These are phyloP conservation scores for Eucalyptus viminalis DNA, from an alignment of 345 rosid genomes.

Conservation along the genomic window DNA sequence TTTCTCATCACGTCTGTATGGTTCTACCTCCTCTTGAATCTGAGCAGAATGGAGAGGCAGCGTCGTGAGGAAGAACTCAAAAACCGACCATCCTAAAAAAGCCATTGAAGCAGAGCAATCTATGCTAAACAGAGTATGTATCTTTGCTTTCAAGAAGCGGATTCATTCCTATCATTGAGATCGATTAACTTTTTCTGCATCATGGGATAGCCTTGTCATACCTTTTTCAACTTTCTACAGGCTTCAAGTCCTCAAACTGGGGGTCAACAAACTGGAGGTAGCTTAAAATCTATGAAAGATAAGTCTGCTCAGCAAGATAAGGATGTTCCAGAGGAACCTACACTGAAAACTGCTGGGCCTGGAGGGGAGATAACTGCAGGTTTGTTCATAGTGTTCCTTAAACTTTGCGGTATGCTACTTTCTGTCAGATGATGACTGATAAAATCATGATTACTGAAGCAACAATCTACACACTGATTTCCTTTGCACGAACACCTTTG, in stretches of 20 bases:
- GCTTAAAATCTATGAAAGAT: conserved; percentile 80
- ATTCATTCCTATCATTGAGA: not conserved
- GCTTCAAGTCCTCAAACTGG: conserved; percentile 87
- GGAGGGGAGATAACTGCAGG: conserved; percentile 98
- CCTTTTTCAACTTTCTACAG: conserved; percentile 18
- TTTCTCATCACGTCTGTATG: not conserved
- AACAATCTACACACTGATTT: not conserved
- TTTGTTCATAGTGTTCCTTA: conserved; percentile 8
- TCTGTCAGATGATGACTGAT: not conserved
- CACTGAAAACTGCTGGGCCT: conserved; percentile 84
- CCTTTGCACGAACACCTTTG: not conserved
- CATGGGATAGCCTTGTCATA: not conserved
- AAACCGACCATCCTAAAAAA: conserved; percentile 76
- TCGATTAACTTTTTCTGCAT: not conserved
- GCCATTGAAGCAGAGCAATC: conserved; percentile 82
- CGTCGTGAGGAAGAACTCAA: conserved; percentile 95
- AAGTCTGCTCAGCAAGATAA: conserved; percentile 58
- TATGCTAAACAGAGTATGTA: conserved; percentile 55
- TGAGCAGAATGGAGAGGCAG: conserved; percentile 81
- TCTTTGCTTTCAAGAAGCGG: not conserved
- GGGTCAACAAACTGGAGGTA: conserved; percentile 62
- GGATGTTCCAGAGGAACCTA: conserved; percentile 67
- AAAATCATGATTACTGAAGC: not conserved
- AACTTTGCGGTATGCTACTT: not conserved
- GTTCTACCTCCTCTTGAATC: not conserved